Evolutionary conservation across 2,329 filamentous ascomycete genomes (phyloP).

Genomic region (Ophidiomyces ophidiicola): DNA sequence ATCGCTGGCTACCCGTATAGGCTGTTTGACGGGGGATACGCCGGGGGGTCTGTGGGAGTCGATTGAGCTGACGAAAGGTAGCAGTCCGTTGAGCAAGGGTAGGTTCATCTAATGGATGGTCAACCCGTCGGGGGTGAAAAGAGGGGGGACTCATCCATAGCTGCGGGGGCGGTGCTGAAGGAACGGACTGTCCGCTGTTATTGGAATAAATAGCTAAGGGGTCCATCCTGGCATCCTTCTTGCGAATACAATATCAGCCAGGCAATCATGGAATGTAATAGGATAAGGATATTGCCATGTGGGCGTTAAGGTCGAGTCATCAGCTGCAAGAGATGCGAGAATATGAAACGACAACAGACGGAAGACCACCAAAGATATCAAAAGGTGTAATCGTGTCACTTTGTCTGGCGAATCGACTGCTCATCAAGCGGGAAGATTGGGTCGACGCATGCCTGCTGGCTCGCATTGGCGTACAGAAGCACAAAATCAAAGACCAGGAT

Average conservation of each 20-base stretch:
- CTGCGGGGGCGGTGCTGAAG: slow-evolving; percentile 22
- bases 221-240: slow-evolving; percentile 28
- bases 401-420: slow-evolving; percentile 13
- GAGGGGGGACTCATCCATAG: slow-evolving; percentile 23
- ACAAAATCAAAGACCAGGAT: slow-evolving; percentile 12
- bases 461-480: slow-evolving; percentile 13
- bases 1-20: slow-evolving; percentile 18
- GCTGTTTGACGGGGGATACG: slow-evolving; percentile 21
- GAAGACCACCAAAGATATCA: slow-evolving; percentile 9
- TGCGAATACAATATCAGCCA: slow-evolving; percentile 9
- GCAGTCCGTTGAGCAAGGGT: slow-evolving; percentile 23
- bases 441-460: slow-evolving; percentile 8
- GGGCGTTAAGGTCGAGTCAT: too few relatives aligned
- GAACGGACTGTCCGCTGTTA: slow-evolving; percentile 21
- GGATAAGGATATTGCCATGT: too few relatives aligned
- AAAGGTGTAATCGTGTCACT: slow-evolving; percentile 14
- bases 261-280: slow-evolving; percentile 3
- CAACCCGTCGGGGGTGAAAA: slow-evolving; percentile 19
- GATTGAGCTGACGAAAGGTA: slow-evolving; percentile 26
- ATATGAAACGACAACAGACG: slow-evolving; percentile 10
- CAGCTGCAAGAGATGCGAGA: slow-evolving; percentile 7
- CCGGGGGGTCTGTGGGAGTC: slow-evolving; percentile 19
- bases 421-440: slow-evolving; percentile 8
- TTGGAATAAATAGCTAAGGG: slow-evolving; percentile 19
- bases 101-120: slow-evolving; percentile 23